These are phyloP conservation scores for Penicillium sp. DNA, from an alignment of 2,329 filamentous ascomycete species.

Conservation along the genomic window DNA sequence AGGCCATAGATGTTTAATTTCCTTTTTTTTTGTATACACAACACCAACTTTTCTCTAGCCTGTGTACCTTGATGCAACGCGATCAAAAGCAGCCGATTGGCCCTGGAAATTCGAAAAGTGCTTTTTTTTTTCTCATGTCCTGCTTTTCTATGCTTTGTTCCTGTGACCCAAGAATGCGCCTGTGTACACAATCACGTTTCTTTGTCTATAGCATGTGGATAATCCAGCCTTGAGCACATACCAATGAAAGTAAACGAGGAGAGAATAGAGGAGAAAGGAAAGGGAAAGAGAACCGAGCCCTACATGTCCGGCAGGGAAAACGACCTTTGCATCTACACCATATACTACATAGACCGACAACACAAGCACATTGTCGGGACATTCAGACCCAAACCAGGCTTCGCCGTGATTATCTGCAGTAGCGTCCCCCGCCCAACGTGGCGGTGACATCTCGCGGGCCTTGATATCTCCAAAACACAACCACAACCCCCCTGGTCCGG, in stretches of 20 bases:
- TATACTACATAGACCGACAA: no score
- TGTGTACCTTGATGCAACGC: slow-evolving; percentile 7
- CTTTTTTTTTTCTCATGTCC: slow-evolving; percentile 7
- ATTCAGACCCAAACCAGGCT: slow-evolving; percentile 1
- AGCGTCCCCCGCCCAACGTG: slow-evolving; percentile 22
- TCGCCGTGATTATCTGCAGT: slow-evolving; percentile 20
- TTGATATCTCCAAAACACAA: no score
- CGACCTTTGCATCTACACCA: slow-evolving; percentile 1
- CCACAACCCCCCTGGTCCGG: slow-evolving; percentile 3
- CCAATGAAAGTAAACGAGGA: neutral
- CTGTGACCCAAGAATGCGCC: slow-evolving; percentile 6
- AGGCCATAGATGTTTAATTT: neutral
- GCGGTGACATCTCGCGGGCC: slow-evolving; percentile 27
- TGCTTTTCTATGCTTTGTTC: slow-evolving; percentile 2
- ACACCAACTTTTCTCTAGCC: no score
- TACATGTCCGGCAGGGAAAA: slow-evolving; percentile 5
- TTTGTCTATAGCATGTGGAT: neutral
- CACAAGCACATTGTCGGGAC: slow-evolving; percentile 9
- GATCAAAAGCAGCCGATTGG: slow-evolving; percentile 13
- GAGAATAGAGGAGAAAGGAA: neutral
- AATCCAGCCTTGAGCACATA: neutral
- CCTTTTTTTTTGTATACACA: slow-evolving; percentile 1
- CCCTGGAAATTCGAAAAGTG: slow-evolving; percentile 9
- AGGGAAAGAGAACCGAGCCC: slow-evolving; percentile 1
- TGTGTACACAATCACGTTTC: neutral